Evolutionary conservation across 805 yeast genomes (phyloP).

Genomic region (Starmerella floricola): DNA sequence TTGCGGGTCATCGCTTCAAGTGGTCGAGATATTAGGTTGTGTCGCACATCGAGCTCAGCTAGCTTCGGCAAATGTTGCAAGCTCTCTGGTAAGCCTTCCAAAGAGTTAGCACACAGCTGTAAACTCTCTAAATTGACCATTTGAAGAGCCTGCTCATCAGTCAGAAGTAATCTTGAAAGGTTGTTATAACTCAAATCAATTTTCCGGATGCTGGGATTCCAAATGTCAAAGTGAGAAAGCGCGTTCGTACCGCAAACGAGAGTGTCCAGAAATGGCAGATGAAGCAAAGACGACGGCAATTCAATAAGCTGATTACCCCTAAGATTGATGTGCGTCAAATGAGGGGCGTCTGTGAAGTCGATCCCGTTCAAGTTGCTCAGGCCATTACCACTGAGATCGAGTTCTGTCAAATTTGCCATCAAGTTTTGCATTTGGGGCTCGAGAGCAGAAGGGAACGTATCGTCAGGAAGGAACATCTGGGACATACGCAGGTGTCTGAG

Average conservation of each 20-base stretch:
- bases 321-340: slow-evolving; percentile 50
- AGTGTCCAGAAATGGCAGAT: slow-evolving; percentile 11
- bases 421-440: neutral
- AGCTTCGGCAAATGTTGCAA: slow-evolving; percentile 49
- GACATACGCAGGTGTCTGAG: slow-evolving; percentile 5
- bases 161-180: slow-evolving; percentile 27
- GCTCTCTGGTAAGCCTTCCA: slow-evolving; percentile 47
- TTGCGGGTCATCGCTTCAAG: slow-evolving; percentile 27
- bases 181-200: slow-evolving; percentile 74
- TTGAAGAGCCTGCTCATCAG: slow-evolving; percentile 38
- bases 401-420: slow-evolving; percentile 41
- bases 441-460: neutral
- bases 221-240: slow-evolving; percentile 42
- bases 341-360: slow-evolving; percentile 40
- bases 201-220: slow-evolving; percentile 38
- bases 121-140: slow-evolving; percentile 52
- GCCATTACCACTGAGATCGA: slow-evolving; percentile 71
- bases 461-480: slow-evolving; percentile 3
- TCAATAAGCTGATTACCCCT: slow-evolving; percentile 58
- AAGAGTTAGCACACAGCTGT: slow-evolving; percentile 71
- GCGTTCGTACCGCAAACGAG: slow-evolving; percentile 26
- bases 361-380: slow-evolving; percentile 36
- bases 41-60: slow-evolving; percentile 63
- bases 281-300: slow-evolving; percentile 34
- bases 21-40: slow-evolving; percentile 35